phyloP scores from a whole-genome alignment of 2,329 filamentous ascomycete species.

The Aspergillus sp. region DNA sequence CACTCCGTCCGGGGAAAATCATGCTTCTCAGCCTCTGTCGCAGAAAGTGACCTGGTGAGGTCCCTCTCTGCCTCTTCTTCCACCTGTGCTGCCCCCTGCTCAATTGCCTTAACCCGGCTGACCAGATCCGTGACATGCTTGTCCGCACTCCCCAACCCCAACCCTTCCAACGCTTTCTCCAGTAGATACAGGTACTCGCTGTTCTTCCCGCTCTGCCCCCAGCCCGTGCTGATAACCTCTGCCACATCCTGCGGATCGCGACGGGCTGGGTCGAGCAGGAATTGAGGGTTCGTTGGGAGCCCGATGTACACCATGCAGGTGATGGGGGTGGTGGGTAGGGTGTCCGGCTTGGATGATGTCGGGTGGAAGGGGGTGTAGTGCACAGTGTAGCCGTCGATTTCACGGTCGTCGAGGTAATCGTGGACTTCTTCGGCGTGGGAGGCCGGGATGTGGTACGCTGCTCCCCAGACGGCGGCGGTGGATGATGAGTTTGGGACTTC shows the following conservation, averaged over 20 bases:
- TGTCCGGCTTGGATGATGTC: conserved; percentile 20
- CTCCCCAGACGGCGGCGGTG: conserved; percentile 67
- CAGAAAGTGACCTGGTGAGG: conserved; percentile 18
- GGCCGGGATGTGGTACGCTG: conserved; percentile 75
- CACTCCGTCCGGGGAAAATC: conserved; percentile 12
- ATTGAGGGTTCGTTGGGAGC: conserved; percentile 85
- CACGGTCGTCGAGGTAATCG: conserved; percentile 85
- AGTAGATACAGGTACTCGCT: conserved; percentile 79
- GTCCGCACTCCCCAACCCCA: conserved; percentile 72
- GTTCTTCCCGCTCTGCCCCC: conserved; percentile 81
- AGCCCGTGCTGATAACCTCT: conserved; percentile 66
- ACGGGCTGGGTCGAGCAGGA: conserved; percentile 47
- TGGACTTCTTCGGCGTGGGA: conserved; percentile 70
- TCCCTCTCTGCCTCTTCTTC: conserved; percentile 25
- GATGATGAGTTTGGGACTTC: conserved; percentile 17
- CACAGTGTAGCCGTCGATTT: conserved; percentile 95
- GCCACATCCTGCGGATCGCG: conserved; percentile 73
- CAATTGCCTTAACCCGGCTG: conserved; percentile 58
- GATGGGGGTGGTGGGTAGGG: conserved; percentile 25
- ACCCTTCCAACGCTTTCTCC: conserved; percentile 61
- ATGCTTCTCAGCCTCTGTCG: conserved; percentile 7
- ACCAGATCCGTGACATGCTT: conserved; percentile 78
- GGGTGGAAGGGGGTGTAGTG: conserved; percentile 81
- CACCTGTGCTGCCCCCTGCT: conserved; percentile 29
- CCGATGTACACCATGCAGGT: conserved; percentile 82